Conservation (phyloP, 306 rosid genomes). For the Gynostemma pentaphyllum region DNA sequence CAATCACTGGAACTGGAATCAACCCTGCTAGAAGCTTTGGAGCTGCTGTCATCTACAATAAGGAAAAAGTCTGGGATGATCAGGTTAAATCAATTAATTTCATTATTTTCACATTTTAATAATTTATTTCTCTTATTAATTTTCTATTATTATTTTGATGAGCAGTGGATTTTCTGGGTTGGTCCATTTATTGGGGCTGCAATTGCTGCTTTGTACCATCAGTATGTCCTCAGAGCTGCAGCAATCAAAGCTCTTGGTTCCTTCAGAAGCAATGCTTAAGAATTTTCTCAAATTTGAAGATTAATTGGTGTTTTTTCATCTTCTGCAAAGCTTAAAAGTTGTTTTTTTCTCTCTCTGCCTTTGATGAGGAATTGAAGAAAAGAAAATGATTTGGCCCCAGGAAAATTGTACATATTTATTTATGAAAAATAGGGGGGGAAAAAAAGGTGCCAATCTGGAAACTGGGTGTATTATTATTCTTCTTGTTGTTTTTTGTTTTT, state of each 20-base stretch:
- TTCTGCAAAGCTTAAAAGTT: too few species aligned
- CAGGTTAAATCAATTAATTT: constrained; percentile 39
- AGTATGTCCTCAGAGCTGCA: constrained; percentile 59
- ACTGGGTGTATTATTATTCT: not conserved
- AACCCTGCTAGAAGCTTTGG: constrained; percentile 96
- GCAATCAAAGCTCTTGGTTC: constrained; percentile 94
- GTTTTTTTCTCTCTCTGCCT: too few species aligned
- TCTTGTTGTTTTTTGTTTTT: not conserved
- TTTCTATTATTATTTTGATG: not conserved
- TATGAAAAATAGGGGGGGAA: too few species aligned
- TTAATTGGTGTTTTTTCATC: too few species aligned
- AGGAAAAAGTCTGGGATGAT: constrained; percentile 68
- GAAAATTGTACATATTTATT: constrained; percentile 8
- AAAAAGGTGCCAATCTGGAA: not conserved
- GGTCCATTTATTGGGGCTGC: constrained; percentile 88
- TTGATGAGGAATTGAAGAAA: not conserved
- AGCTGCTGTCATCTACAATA: constrained; percentile 79
- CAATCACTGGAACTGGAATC: constrained; percentile 87
- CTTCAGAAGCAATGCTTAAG: constrained; percentile 76
- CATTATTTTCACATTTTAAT: not conserved
- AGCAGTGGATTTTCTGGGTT: constrained; percentile 95
- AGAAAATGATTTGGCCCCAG: not conserved
- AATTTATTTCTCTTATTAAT: not conserved
- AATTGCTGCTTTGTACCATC: constrained; percentile 77
- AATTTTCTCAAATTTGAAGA: too few species aligned